Percentiles rank a stretch among this genome's conserved stretches.
These are phyloP conservation scores for Soucietia sequanensis DNA, from an alignment of 805 yeast species.

Conservation along the genomic window DNA sequence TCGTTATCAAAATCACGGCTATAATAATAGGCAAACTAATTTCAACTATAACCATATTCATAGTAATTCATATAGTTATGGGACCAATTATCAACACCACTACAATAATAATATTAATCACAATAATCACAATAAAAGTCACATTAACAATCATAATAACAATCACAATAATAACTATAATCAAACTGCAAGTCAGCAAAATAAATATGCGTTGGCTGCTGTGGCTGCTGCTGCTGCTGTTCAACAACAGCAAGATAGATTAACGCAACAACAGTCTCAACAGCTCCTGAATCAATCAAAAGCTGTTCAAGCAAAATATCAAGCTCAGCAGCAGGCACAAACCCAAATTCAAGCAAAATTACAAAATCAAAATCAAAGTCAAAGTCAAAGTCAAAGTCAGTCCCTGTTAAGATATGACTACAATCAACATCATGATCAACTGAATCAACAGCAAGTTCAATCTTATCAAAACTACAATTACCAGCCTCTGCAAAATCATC, in stretches of 20 bases:
- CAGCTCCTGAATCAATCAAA: constrained; percentile 20
- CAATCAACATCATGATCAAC: too few relatives aligned
- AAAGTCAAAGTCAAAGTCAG: too few relatives aligned
- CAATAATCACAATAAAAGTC: constrained; percentile 8
- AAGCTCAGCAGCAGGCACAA: constrained; percentile 6
- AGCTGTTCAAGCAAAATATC: too few relatives aligned
- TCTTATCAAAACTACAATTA: constrained; percentile 7
- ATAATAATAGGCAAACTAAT: too few relatives aligned
- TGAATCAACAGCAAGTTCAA: too few relatives aligned
- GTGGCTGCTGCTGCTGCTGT: constrained; percentile 34
- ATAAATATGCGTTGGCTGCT: constrained; percentile 26
- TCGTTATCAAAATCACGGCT: too few relatives aligned
- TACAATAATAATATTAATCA: constrained; percentile 3
- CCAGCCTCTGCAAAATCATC: too few relatives aligned
- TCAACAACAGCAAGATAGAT: constrained; percentile 19
- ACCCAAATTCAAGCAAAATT: constrained; percentile 6
- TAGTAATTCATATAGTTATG: too few relatives aligned
- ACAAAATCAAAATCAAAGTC: constrained; percentile 10
- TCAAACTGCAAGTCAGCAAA: constrained; percentile 12
- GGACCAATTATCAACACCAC: too few relatives aligned
- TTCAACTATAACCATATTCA: too few relatives aligned
- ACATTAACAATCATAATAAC: constrained; percentile 3
- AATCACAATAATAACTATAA: constrained; percentile 5
- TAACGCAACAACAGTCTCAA: constrained; percentile 7
- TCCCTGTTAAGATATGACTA: too few relatives aligned